Evolutionary conservation across 805 yeast genomes (phyloP), one percentile per base, ranked within the genome.

Genomic region (Yamadazyma sp.): DNA sequence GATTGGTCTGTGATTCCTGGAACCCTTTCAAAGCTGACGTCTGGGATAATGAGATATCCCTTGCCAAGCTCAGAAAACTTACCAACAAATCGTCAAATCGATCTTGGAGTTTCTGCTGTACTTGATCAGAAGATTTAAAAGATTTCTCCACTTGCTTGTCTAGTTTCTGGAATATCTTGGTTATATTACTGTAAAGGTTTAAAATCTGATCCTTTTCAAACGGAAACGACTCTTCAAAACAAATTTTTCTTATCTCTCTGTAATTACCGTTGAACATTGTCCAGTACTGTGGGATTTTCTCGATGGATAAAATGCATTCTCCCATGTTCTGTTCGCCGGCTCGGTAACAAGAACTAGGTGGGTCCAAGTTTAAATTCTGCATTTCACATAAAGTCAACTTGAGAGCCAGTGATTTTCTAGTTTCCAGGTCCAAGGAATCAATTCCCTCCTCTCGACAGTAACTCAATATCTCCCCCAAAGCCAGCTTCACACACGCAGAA

Each of bases 181-280:
- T 76, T 8, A 78, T 65, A 42, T 77, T 76, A 11, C 65, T 32
- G 46, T 73, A 78, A 24, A 76, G 47, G 9, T 58, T 52, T 33
- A 77, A 41, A 0, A 78, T 63, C 38, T 72, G 77, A 22, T 73
- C 75, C 45, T 75, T 76, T 40, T 75, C 77, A 47, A 53, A 74
- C 0, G 81, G 80, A 1, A 73, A 44, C 0, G 77, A 62, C 32
- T 74, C 71, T 39, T 75, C 78, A 43, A 60, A 57, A 48, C 89
- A 83, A 0, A 80, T 60, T 2, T 67, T 64, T 2, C 75, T 64
- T 3, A 82, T 59, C 21, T 73, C 69, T 31, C 79, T 67, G 53
- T 75, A 81, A 49, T 81, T 75, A 0, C 87, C 87, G 44, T 80
- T 80, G 50, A 73, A 82, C 0, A 82, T 78, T 0, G 89, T 81